phyloP scores from a whole-genome alignment of 345 rosid genomes.

The Dovyalis caffra region DNA sequence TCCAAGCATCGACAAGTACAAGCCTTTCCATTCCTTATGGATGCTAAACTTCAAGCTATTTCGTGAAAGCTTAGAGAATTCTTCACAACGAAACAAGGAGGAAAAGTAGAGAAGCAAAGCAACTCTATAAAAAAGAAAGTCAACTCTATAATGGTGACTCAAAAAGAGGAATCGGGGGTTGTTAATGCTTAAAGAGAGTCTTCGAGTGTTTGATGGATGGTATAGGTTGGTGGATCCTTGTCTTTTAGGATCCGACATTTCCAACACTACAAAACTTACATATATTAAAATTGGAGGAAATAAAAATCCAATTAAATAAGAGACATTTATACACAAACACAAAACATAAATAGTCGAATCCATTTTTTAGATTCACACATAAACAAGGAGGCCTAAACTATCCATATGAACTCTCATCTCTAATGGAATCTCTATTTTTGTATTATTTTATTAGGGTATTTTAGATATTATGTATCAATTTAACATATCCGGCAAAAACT shows the following conservation, averaged over 20 bases:
- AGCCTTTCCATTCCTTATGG: slow-evolving; percentile 78
- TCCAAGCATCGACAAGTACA: slow-evolving; percentile 44
- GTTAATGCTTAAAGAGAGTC: slow-evolving; percentile 21
- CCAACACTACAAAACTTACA: too few species aligned
- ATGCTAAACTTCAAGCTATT: slow-evolving; percentile 77
- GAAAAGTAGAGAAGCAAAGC: slow-evolving; percentile 8
- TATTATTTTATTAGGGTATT: too few species aligned
- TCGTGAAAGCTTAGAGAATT: slow-evolving; percentile 66
- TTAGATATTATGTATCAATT: too few species aligned
- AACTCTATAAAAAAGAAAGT: slow-evolving; percentile 11
- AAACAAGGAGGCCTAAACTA: too few species aligned
- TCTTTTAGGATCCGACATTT: slow-evolving; percentile 29
- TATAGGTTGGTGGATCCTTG: slow-evolving; percentile 49
- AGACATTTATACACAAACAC: too few species aligned
- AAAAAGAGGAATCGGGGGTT: background rate
- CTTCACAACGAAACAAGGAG: slow-evolving; percentile 44
- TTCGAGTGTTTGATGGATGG: slow-evolving; percentile 40
- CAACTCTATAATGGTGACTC: background rate
- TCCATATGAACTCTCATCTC: too few species aligned
- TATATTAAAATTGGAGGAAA: too few species aligned
- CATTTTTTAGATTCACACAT: too few species aligned
- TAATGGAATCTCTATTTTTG: too few species aligned
- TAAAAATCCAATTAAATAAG: too few species aligned
- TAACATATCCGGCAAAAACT: too few species aligned
- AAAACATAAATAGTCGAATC: too few species aligned